Conservation (phyloP, 2,329 filamentous ascomycete genomes). For the Talaromyces piceae region DNA sequence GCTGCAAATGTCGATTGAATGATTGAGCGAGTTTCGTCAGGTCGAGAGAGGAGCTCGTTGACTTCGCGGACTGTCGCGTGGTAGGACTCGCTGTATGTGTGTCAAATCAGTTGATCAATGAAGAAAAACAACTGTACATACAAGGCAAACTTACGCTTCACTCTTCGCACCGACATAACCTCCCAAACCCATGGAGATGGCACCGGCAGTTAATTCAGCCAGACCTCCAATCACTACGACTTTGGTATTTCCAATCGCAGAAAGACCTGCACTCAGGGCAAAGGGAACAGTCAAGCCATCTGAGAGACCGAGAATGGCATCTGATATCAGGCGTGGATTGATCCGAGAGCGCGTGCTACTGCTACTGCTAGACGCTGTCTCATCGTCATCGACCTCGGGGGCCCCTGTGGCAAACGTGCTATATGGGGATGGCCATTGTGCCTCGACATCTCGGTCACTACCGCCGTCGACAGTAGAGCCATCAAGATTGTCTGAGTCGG, state of each 20-base stretch:
- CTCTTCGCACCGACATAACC: slow-evolving; percentile 54
- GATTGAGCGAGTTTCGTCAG: slow-evolving; percentile 30
- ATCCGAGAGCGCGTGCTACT: slow-evolving; percentile 26
- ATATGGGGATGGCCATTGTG: slow-evolving; percentile 25
- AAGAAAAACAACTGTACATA: too few relatives aligned
- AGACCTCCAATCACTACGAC: slow-evolving; percentile 61
- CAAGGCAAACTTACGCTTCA: slow-evolving; percentile 37
- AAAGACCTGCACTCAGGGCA: slow-evolving; percentile 62
- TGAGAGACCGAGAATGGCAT: slow-evolving; percentile 63
- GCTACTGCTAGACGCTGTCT: slow-evolving; percentile 9
- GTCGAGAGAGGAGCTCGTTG: slow-evolving; percentile 30
- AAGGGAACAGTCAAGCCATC: slow-evolving; percentile 70
- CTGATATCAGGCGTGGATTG: slow-evolving; percentile 42
- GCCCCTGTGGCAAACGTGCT: slow-evolving; percentile 23
- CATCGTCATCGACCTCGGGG: neutral
- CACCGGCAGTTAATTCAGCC: slow-evolving; percentile 62
- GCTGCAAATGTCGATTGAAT: slow-evolving; percentile 35
- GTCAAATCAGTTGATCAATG: slow-evolving; percentile 1
- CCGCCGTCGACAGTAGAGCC: slow-evolving; percentile 16
- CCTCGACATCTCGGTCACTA: slow-evolving; percentile 23
- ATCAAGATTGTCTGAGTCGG: slow-evolving; percentile 18
- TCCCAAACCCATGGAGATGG: slow-evolving; percentile 65
- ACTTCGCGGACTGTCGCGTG: slow-evolving; percentile 39
- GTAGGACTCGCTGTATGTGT: slow-evolving; percentile 35
- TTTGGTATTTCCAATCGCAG: slow-evolving; percentile 46